These are phyloP conservation scores for Venturia oleaginea DNA, from an alignment of 2,329 filamentous ascomycete species.

Conservation along the genomic window DNA sequence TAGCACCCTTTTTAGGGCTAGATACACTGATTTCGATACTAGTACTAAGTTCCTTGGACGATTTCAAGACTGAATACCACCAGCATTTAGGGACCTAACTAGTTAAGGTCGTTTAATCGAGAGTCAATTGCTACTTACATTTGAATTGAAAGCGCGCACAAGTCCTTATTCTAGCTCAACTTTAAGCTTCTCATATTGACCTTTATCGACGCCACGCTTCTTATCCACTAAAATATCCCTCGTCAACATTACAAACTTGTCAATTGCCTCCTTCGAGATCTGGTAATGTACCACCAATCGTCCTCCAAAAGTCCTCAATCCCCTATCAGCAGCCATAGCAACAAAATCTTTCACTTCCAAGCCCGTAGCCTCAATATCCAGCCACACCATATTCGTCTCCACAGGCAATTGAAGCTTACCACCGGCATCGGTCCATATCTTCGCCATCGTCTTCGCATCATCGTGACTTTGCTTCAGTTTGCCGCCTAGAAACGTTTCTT, in stretches of 20 bases:
- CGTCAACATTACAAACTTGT: conserved; percentile 8
- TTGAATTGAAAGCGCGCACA: neutral
- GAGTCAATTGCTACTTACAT: too few species aligned
- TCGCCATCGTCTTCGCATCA: conserved; percentile 52
- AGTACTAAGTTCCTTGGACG: too few species aligned
- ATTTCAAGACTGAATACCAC: too few species aligned
- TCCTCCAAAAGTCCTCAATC: conserved; percentile 47
- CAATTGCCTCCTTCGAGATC: conserved; percentile 56
- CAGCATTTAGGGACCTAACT: too few species aligned
- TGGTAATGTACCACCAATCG: conserved; percentile 65
- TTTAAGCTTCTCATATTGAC: neutral
- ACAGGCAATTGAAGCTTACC: conserved; percentile 60
- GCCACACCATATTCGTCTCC: conserved; percentile 90
- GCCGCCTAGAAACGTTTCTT: conserved; percentile 68
- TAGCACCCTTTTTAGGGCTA: too few species aligned
- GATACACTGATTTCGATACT: too few species aligned
- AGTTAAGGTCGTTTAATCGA: too few species aligned
- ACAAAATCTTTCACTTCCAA: conserved; percentile 45
- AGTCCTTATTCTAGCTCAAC: neutral
- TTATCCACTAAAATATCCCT: conserved; percentile 10
- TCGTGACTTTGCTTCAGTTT: conserved; percentile 52
- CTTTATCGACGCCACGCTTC: conserved; percentile 2
- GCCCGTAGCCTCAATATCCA: conserved; percentile 58
- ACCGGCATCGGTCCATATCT: conserved; percentile 59
- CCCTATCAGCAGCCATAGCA: conserved; percentile 46